These are phyloP conservation scores for Plantago major DNA, from an alignment of 257 asterid genomes.

Conservation along the genomic window DNA sequence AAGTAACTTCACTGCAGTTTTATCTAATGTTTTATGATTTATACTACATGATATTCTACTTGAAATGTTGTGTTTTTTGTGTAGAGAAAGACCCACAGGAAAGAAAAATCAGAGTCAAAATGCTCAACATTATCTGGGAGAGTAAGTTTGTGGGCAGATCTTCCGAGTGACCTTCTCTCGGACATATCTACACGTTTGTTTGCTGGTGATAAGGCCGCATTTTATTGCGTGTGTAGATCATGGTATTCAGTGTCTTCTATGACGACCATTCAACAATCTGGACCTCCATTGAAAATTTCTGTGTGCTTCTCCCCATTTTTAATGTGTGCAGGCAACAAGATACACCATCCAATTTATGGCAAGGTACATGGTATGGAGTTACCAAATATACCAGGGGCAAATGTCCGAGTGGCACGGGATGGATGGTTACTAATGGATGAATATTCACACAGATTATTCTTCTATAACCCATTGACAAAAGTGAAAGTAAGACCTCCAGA, in stretches of 20 bases:
- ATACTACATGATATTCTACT: too few species aligned
- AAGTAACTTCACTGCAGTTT: too few species aligned
- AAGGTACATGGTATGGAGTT: neutral
- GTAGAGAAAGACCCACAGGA: neutral
- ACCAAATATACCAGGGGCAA: neutral
- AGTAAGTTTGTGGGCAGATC: constrained; percentile 10
- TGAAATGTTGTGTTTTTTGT: neutral
- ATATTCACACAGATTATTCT: neutral
- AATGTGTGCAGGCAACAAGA: neutral
- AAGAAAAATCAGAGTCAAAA: neutral
- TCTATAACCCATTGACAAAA: constrained; percentile 9
- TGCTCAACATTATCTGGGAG: neutral
- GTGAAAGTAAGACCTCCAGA: neutral
- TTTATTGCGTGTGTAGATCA: constrained; percentile 5
- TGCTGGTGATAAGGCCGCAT: constrained; percentile 7
- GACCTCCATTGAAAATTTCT: neutral
- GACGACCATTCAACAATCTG: neutral
- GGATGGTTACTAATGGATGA: constrained; percentile 8
- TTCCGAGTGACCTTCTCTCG: constrained; percentile 6
- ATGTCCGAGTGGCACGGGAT: neutral
- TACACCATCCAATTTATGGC: neutral
- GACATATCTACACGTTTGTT: neutral
- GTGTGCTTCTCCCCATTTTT: neutral
- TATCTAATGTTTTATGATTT: too few species aligned
- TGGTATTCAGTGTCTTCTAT: constrained; percentile 4